Evolutionary conservation across 371 early-diverging fungal genomes (phyloP).

Genomic region (Apophysomyces variabilis): DNA sequence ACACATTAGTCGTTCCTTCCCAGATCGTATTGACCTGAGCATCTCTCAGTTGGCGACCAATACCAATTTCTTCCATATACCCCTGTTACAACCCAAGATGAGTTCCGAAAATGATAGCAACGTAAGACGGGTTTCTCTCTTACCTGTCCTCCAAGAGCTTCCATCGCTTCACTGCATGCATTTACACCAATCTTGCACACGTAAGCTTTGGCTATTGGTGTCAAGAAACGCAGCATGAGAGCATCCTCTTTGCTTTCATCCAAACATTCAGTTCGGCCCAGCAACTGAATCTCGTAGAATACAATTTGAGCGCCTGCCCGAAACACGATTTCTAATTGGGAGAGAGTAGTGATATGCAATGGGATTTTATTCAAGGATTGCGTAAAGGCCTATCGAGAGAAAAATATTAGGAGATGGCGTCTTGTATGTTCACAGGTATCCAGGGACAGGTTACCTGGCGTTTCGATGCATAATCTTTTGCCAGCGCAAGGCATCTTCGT

Average conservation of each 20-base stretch:
- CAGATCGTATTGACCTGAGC: slow-evolving; percentile 72
- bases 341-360: slow-evolving; percentile 62
- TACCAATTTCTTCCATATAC: slow-evolving; percentile 73
- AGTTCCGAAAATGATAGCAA: not conserved
- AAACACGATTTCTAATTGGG: slow-evolving; percentile 54
- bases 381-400: slow-evolving; percentile 30
- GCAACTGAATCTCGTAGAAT: slow-evolving; percentile 58
- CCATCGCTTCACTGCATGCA: slow-evolving; percentile 63
- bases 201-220: slow-evolving; percentile 69
- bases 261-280: slow-evolving; percentile 57
- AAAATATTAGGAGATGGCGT: not conserved
- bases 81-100: slow-evolving; percentile 33
- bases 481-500: slow-evolving; percentile 53
- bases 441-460: slow-evolving; percentile 44
- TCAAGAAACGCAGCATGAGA: slow-evolving; percentile 61
- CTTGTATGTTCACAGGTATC: not conserved
- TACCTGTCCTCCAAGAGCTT: slow-evolving; percentile 69
- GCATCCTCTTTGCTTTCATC: slow-evolving; percentile 29
- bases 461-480: slow-evolving; percentile 64
- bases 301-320: slow-evolving; percentile 58
- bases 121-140: not conserved
- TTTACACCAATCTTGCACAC: slow-evolving; percentile 54
- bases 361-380: slow-evolving; percentile 54
- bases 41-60: slow-evolving; percentile 66
- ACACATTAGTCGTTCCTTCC: slow-evolving; percentile 75